Base-by-base conservation (phyloP, 441 rosid species). In the Adansonia grandidieri region DNA sequence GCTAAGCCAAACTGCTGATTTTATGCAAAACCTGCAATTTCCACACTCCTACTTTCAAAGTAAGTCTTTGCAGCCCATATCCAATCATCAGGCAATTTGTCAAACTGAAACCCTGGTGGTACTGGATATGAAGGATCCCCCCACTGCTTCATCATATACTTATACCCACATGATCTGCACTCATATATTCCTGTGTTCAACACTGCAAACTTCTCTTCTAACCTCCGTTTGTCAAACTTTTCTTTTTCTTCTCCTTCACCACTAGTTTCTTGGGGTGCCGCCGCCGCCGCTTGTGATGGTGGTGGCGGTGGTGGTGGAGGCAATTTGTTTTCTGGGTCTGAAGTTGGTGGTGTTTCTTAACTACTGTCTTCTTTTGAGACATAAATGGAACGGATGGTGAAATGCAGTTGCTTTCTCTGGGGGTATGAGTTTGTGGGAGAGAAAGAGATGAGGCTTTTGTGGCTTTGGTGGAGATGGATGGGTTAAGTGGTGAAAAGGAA, bases 21-120 rank as follows among this genome's bases (percentile, higher is more conserved):
- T 92, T 93, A 88, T 3, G 98, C 99, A 82, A 95, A 95, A 28
- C 97, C 98, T 11, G 99, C 98, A 80, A 95, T 93, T 84, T 95
- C 99, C 73, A 95, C 97, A 80, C 96, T 90, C 86, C 92, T 93
- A 67, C 97, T 93, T 85, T 87, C 89, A 54, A 95, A 95, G 83
- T 91, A 93, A 77, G 85, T 89, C 88, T 91, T 76, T 2, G 96
- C 90, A 17, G 97, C 98, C 17, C 98, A 95, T 83, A 97, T 85
- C 97, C 98, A 93, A 76, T 91, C 98, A 9, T 84, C 95, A 5
- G 97, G 96, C 82, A 95, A 60, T 83, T 90, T 87, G 32, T 88
- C 92, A 78, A 88, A 95, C 61, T 81, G 92, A 60, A 93, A 85
- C 10, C 98, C 98, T 2, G 98, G 96, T 10, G 98, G 91, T 63